Conservation (phyloP, 169 alveolate species). For the Miamiensis avidus region DNA sequence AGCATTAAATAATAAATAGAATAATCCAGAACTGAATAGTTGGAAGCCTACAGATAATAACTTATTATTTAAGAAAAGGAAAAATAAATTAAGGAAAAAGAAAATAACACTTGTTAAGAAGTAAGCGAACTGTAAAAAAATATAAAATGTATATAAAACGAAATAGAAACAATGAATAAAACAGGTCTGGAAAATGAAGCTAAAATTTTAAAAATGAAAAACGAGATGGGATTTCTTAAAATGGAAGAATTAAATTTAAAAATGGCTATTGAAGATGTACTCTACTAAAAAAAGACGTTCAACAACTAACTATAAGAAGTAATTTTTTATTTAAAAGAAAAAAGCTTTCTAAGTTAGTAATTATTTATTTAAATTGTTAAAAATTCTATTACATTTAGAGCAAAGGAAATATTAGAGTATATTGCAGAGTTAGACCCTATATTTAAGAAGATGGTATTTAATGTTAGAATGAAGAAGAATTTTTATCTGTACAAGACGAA, state of each 20-base stretch:
- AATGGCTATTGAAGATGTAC: background rate
- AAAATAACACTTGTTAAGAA: background rate
- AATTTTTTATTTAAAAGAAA: background rate
- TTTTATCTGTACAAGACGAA: slow-evolving; percentile 13
- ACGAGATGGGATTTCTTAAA: background rate
- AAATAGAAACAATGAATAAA: no score
- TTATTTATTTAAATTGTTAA: background rate
- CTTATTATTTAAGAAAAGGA: background rate
- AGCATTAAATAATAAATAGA: no score
- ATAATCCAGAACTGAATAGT: background rate
- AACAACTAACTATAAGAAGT: slow-evolving; percentile 13
- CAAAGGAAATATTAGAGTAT: slow-evolving; percentile 88
- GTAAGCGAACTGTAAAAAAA: background rate
- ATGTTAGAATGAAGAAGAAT: slow-evolving; percentile 6
- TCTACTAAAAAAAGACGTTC: background rate
- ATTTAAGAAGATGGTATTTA: slow-evolving; percentile 51
- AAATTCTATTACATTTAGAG: slow-evolving; percentile 15
- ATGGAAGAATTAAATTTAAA: background rate
- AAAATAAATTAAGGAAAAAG: background rate
- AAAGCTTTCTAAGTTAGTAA: no score
- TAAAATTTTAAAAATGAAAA: background rate
- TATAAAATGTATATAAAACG: no score
- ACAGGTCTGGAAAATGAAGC: background rate
- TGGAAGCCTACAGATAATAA: background rate
- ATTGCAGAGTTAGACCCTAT: slow-evolving; percentile 87